phyloP scores from a whole-genome alignment of 345 rosid species.

The Euphorbia tirucalli region DNA sequence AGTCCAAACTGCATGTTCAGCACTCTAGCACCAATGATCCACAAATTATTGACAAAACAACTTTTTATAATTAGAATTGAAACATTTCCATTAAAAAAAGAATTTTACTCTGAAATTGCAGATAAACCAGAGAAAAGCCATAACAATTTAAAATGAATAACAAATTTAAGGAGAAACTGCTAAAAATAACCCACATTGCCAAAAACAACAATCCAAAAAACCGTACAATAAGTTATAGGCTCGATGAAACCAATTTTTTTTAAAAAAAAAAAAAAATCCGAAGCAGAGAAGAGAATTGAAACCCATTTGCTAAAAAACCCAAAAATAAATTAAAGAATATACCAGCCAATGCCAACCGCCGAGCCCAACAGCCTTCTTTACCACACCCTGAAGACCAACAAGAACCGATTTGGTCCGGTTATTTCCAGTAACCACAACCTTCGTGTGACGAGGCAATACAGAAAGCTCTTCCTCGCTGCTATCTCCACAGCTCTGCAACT shows the following conservation, averaged over 20 bases:
- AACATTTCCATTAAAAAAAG: not conserved
- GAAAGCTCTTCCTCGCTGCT: slow-evolving; percentile 91
- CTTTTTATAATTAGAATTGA: not conserved
- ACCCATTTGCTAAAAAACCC: slow-evolving; percentile 7
- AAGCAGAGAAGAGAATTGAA: not conserved
- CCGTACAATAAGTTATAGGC: not conserved
- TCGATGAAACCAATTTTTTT: too few relatives aligned
- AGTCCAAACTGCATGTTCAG: slow-evolving; percentile 5
- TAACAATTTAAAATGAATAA: too few relatives aligned
- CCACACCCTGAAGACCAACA: slow-evolving; percentile 92
- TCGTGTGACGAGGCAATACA: slow-evolving; percentile 91
- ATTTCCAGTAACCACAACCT: slow-evolving; percentile 93
- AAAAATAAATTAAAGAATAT: slow-evolving; percentile 11
- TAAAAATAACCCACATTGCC: slow-evolving; percentile 33
- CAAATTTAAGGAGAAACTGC: slow-evolving; percentile 11
- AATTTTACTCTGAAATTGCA: not conserved
- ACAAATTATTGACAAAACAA: not conserved
- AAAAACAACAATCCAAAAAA: slow-evolving; percentile 8
- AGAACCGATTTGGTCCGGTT: slow-evolving; percentile 97
- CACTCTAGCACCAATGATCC: not conserved
- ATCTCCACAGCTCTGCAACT: slow-evolving; percentile 73
- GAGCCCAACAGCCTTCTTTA: slow-evolving; percentile 91
- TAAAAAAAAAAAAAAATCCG: not conserved
- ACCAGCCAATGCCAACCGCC: slow-evolving; percentile 99
- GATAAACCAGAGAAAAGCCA: too few relatives aligned